Evolutionary conservation across 2,329 filamentous ascomycete genomes (phyloP).

Genomic region (Hypoxylon sp.): DNA sequence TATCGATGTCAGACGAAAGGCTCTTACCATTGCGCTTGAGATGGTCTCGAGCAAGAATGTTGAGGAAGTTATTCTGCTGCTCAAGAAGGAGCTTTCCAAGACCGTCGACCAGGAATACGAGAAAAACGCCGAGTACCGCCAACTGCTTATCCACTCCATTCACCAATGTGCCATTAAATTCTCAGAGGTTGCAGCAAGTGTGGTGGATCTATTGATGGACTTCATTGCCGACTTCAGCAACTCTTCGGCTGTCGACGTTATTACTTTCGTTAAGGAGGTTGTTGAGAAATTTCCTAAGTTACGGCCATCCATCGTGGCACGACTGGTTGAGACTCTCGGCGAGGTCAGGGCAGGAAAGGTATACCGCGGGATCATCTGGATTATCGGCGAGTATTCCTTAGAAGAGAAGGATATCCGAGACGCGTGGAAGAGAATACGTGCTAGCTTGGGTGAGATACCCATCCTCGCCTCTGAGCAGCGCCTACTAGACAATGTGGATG

Average conservation of each 20-base stretch:
- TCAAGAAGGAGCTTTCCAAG: conserved; percentile 98
- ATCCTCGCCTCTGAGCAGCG: conserved; percentile 96
- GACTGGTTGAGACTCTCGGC: conserved; percentile 88
- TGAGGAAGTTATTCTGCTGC: conserved; percentile 92
- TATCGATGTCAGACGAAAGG: conserved; percentile 94
- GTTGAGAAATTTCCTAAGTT: conserved; percentile 97
- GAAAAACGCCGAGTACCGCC: conserved; percentile 96
- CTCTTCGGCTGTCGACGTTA: conserved; percentile 95
- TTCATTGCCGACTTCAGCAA: conserved; percentile 99
- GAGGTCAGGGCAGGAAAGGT: conserved; percentile 98
- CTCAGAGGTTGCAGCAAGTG: conserved; percentile 96
- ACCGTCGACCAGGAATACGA: conserved; percentile 99
- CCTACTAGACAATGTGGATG: conserved; percentile 87
- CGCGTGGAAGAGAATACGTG: conserved; percentile 95
- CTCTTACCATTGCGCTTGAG: conserved; percentile 89
- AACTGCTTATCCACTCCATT: conserved; percentile 95
- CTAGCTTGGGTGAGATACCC: conserved; percentile 95
- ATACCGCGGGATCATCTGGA: conserved; percentile 96
- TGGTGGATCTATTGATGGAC: conserved; percentile 97
- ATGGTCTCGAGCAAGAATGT: conserved; percentile 99
- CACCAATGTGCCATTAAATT: conserved; percentile 99
- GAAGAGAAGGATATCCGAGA: conserved; percentile 95
- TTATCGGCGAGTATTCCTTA: conserved; percentile 95
- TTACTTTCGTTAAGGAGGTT: conserved; percentile 98
- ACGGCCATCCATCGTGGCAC: conserved; percentile 86